phyloP scores from a whole-genome alignment of 2,329 filamentous ascomycete species.

The Penicillium hordei region DNA sequence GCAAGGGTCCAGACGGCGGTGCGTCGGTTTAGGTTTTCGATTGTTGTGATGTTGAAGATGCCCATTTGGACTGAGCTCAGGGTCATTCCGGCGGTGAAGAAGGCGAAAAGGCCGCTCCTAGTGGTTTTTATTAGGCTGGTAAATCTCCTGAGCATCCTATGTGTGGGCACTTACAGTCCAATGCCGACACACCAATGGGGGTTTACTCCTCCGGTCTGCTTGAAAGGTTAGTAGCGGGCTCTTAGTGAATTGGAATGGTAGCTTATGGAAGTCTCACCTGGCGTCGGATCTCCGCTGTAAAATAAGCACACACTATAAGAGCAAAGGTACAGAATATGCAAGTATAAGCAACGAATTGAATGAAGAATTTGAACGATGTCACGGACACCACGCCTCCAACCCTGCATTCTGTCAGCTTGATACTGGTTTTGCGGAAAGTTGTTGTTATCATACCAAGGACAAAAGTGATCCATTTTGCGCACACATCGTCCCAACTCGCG shows the following conservation, averaged over 20 bases:
- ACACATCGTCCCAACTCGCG: constrained; percentile 79
- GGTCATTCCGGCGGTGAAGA: constrained; percentile 81
- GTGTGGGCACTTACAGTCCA: constrained; percentile 52
- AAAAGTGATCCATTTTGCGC: constrained; percentile 91
- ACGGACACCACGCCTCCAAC: constrained; percentile 92
- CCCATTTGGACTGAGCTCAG: constrained; percentile 69
- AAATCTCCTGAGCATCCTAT: background rate
- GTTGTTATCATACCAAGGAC: constrained; percentile 64
- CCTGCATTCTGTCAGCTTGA: constrained; percentile 45
- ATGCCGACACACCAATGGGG: constrained; percentile 66
- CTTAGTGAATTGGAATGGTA: background rate
- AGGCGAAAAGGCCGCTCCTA: constrained; percentile 66
- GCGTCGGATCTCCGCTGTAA: constrained; percentile 56
- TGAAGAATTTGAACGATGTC: constrained; percentile 85
- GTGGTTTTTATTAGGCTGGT: constrained; percentile 17
- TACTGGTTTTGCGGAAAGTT: background rate
- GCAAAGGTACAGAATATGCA: constrained; percentile 65
- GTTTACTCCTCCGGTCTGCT: constrained; percentile 47
- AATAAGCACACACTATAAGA: constrained; percentile 64
- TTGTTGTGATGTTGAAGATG: constrained; percentile 74
- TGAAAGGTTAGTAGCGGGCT: constrained; percentile 15
- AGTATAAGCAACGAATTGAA: constrained; percentile 79
- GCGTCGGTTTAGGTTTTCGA: constrained; percentile 69
- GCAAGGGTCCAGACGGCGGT: constrained; percentile 70
- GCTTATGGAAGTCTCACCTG: constrained; percentile 38